These are phyloP conservation scores for Fusarium haematococcum DNA, from an alignment of 2,329 filamentous ascomycete species.

Conservation along the genomic window DNA sequence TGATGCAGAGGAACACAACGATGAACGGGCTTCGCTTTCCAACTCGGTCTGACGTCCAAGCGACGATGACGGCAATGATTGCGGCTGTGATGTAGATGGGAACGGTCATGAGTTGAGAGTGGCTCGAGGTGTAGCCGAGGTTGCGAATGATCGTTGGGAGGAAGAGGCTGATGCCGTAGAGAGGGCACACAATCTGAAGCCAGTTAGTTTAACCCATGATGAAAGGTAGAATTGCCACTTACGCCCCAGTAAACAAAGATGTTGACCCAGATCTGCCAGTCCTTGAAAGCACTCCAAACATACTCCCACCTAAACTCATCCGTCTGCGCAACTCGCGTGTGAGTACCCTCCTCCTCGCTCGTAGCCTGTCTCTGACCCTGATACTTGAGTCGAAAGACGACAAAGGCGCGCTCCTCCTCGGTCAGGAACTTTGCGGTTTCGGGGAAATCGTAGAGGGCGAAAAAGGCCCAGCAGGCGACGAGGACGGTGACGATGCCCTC, in stretches of 20 bases:
- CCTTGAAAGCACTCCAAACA: conserved; percentile 76
- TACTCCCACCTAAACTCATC: conserved; percentile 83
- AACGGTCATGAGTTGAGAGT: conserved; percentile 74
- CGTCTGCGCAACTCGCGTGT: conserved; percentile 66
- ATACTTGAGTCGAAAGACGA: conserved; percentile 75
- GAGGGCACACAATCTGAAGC: conserved; percentile 61
- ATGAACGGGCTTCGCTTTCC: conserved; percentile 68
- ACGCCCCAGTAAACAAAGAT: conserved; percentile 75
- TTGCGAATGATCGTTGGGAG: conserved; percentile 73
- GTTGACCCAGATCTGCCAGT: conserved; percentile 81
- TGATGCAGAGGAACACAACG: conserved; percentile 62
- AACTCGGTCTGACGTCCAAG: conserved; percentile 66
- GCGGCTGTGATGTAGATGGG: conserved; percentile 72
- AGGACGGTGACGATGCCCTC: conserved; percentile 78
- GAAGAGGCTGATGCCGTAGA: conserved; percentile 70
- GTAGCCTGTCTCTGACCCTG: conserved; percentile 60
- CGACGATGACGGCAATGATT: conserved; percentile 64
- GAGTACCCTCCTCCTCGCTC: conserved; percentile 11
- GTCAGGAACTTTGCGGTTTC: conserved; percentile 81
- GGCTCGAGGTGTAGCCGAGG: conserved; percentile 67
- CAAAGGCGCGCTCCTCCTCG: conserved; percentile 76
- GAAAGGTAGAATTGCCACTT: conserved; percentile 41
- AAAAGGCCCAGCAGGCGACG: conserved; percentile 75
- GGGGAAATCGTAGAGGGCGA: conserved; percentile 83
- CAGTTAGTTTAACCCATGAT: neutral